A percentile compares a stretch with the other conserved stretches of the same genome.
Conservation (phyloP, 1,284 basidiomycete species). For the Thelephora terrestris region DNA sequence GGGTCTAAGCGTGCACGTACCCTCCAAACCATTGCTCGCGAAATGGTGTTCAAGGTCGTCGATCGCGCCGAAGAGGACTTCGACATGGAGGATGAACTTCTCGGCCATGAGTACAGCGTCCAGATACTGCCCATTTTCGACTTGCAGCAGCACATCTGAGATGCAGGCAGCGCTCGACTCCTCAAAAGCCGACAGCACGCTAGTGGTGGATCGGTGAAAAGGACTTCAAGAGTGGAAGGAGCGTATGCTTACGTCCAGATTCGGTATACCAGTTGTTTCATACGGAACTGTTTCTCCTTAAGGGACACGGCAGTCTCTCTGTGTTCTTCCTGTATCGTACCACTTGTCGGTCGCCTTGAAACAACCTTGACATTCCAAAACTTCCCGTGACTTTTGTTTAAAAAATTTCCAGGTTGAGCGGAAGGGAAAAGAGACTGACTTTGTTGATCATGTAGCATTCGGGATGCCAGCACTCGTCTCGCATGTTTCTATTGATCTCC, state of each 20-base stretch:
- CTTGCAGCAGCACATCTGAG: conserved; percentile 95
- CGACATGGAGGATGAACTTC: conserved; percentile 97
- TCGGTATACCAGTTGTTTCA: conserved; percentile 97
- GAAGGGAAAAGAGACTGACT: conserved; percentile 31
- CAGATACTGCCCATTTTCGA: conserved; percentile 92
- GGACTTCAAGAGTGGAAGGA: background rate
- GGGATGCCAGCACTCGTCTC: conserved; percentile 99
- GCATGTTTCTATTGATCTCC: conserved; percentile 97
- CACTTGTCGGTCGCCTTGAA: conserved; percentile 59
- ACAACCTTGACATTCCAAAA: conserved; percentile 99
- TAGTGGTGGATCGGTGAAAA: conserved; percentile 19
- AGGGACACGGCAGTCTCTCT: conserved; percentile 76
- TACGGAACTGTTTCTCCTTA: conserved; percentile 85
- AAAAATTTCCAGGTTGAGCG: background rate
- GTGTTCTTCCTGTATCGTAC: conserved; percentile 52
- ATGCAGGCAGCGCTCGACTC: conserved; percentile 99
- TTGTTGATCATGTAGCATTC: conserved; percentile 99
- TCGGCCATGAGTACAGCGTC: conserved; percentile 98
- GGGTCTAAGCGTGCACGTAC: conserved; percentile 33
- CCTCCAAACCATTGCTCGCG: conserved; percentile 72
- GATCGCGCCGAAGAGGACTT: conserved; percentile 94
- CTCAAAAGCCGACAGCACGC: conserved; percentile 94
- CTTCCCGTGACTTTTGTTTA: conserved; percentile 27
- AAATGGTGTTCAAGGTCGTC: conserved; percentile 94
- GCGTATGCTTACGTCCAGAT: conserved; percentile 79